Conservation (phyloP, 768 basidiomycete genomes). For the Tricholoma sp. region DNA sequence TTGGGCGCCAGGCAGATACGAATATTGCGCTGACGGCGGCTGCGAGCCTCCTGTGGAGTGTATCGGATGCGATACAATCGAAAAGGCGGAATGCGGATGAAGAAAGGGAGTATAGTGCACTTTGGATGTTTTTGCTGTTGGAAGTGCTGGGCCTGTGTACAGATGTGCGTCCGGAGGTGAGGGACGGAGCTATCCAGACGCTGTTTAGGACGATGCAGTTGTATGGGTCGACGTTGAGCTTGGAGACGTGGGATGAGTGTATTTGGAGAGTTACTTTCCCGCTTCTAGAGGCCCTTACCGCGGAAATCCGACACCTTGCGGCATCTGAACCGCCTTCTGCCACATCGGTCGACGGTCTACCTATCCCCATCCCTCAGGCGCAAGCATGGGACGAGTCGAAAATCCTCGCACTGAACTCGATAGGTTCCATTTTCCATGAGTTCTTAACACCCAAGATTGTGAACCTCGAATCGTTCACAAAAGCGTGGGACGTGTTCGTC, state of each 20-base stretch:
- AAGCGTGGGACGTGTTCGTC: slow-evolving; percentile 74
- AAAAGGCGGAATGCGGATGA: slow-evolving; percentile 62
- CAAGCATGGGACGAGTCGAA: slow-evolving; percentile 86
- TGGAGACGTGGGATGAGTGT: slow-evolving; percentile 84
- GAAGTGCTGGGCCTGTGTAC: slow-evolving; percentile 81
- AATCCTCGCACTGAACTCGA: slow-evolving; percentile 76
- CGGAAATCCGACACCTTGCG: slow-evolving; percentile 44
- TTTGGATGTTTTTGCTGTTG: slow-evolving; percentile 92
- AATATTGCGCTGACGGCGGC: slow-evolving; percentile 95
- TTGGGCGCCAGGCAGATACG: slow-evolving; percentile 89
- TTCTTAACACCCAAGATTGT: slow-evolving; percentile 75
- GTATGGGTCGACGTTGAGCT: slow-evolving; percentile 81
- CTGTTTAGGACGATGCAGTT: slow-evolving; percentile 91
- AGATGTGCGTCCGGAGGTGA: slow-evolving; percentile 81
- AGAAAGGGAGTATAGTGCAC: slow-evolving; percentile 68
- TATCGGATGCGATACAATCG: slow-evolving; percentile 91
- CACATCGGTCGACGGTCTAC: neutral
- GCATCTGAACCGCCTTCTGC: slow-evolving; percentile 9
- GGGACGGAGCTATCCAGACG: slow-evolving; percentile 93
- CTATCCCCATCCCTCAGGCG: slow-evolving; percentile 12
- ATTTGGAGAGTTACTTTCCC: slow-evolving; percentile 92
- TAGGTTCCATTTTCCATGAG: slow-evolving; percentile 78
- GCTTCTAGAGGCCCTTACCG: slow-evolving; percentile 64
- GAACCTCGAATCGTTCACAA: slow-evolving; percentile 60
- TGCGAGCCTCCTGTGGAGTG: slow-evolving; percentile 90